phyloP scores from a whole-genome alignment of 2,329 filamentous ascomycete species.

The Aspergillus terreus region DNA sequence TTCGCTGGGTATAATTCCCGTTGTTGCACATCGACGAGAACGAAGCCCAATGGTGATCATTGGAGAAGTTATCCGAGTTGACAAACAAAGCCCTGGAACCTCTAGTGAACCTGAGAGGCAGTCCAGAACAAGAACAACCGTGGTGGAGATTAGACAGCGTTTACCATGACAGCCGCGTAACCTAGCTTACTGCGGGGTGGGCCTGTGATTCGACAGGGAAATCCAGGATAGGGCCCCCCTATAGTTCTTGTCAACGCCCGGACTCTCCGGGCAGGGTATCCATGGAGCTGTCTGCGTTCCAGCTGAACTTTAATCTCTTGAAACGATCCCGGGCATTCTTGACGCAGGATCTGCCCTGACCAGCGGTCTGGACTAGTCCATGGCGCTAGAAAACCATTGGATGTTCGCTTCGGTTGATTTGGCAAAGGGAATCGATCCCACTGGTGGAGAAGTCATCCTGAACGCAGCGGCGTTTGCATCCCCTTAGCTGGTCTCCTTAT shows the following conservation, averaged over 20 bases:
- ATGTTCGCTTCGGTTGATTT: conserved; percentile 7
- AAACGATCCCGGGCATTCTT: background rate
- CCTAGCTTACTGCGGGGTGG: background rate
- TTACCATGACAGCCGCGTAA: background rate
- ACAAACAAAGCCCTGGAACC: background rate
- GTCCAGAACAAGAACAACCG: no score
- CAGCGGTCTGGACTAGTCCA: conserved; percentile 5
- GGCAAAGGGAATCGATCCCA: conserved; percentile 11
- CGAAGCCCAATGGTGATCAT: background rate
- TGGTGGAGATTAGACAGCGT: no score
- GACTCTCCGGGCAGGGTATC: background rate
- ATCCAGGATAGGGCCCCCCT: background rate
- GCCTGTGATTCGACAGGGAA: background rate
- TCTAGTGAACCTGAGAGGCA: no score
- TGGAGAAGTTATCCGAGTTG: background rate
- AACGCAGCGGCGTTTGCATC: background rate
- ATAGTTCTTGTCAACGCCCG: background rate
- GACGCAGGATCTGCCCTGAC: background rate
- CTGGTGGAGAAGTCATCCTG: conserved; percentile 9
- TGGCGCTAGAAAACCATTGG: background rate
- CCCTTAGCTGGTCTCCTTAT: no score
- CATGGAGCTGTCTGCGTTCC: background rate
- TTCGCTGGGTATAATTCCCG: background rate
- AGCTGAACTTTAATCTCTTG: conserved; percentile 6
- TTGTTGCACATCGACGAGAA: background rate